Evolutionary conservation across 116 monocot species (phyloP).

Genomic region (Posidonia oceanica): DNA sequence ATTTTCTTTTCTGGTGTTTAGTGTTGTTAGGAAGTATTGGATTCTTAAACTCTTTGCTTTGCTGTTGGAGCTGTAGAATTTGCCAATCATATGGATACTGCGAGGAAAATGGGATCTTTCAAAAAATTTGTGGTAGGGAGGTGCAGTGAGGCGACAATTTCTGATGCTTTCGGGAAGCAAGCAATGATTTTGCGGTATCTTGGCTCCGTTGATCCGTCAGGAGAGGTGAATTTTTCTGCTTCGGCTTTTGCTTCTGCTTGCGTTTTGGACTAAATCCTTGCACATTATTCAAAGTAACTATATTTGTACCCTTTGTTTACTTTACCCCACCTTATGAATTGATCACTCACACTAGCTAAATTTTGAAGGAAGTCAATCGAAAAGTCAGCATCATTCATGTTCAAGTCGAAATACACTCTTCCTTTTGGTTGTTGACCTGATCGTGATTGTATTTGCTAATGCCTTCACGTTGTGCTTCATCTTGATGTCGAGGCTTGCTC

Average conservation of each 20-base stretch:
- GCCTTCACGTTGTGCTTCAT: background rate
- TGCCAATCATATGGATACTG: slow-evolving; percentile 60
- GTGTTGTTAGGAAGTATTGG: background rate
- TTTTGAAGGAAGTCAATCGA: too few species aligned
- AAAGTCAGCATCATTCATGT: too few species aligned
- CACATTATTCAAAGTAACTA: background rate
- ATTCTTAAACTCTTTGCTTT: background rate
- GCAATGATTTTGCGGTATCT: slow-evolving; percentile 44
- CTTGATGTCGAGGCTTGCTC: too few species aligned
- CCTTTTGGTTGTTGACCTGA: background rate
- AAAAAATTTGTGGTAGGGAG: slow-evolving; percentile 48
- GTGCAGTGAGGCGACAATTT: slow-evolving; percentile 39
- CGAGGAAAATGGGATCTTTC: slow-evolving; percentile 42
- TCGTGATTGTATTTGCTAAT: background rate
- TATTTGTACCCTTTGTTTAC: background rate
- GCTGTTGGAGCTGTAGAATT: slow-evolving; percentile 25
- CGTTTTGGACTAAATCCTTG: background rate
- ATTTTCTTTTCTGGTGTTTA: background rate
- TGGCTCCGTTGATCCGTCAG: slow-evolving; percentile 48
- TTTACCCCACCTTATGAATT: too few species aligned
- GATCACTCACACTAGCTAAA: too few species aligned
- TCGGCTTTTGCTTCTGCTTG: background rate
- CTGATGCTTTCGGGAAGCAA: slow-evolving; percentile 44
- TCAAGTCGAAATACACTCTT: too few species aligned
- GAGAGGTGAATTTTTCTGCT: slow-evolving; percentile 29